Evolutionary conservation across 2,329 filamentous ascomycete species (phyloP), one percentile per base, ranked within the genome.

Genomic region (Aspergillus pseudoviridinutans): DNA sequence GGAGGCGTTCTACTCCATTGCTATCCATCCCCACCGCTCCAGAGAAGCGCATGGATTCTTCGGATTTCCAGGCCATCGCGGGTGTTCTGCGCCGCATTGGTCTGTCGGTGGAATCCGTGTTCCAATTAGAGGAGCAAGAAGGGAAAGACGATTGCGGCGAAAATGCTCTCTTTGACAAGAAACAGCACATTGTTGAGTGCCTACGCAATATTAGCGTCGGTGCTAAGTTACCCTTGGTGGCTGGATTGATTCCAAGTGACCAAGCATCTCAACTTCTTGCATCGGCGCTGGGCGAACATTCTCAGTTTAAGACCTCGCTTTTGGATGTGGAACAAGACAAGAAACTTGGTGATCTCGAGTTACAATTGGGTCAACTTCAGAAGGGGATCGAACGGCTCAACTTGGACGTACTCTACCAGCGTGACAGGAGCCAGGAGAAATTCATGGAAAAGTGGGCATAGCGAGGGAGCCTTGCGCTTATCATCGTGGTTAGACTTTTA

Each of bases 381-480:
- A 69, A 68, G 50, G 71, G 69, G 1, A 58, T 75, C 24, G 64
- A 72, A 54, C 62, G 62, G n/a, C 62, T 77, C 27, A 63, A 75
- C 49, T 49, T 72, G 57, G 69, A 71, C 54, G 59, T 68, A 53
- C 56, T 76, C 41, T 64, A 71, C 56, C 67, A 68, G 41, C 65
- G 68, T 27, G 71, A 75, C 55, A 64, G 62, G 50, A 55, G 53
- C 12, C 68, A 65, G 41, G 68, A 70, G 14, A 67, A 51, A 41
- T 72, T 76, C 53, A 55, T 76, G 42, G 68, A 72, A 46, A 66
- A 55, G 51, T 76, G 74, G 74, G 28, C 55, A 17, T 70, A 62
- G 54, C 20, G 46, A 27, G 14, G 5, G 5, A 22, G 27, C 49
- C 49, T 51, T 20, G 27, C 22, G 25, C 32, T 50, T 14, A 50